phyloP scores from a whole-genome alignment of 140 eudicot species.

The Anethum foeniculum region DNA sequence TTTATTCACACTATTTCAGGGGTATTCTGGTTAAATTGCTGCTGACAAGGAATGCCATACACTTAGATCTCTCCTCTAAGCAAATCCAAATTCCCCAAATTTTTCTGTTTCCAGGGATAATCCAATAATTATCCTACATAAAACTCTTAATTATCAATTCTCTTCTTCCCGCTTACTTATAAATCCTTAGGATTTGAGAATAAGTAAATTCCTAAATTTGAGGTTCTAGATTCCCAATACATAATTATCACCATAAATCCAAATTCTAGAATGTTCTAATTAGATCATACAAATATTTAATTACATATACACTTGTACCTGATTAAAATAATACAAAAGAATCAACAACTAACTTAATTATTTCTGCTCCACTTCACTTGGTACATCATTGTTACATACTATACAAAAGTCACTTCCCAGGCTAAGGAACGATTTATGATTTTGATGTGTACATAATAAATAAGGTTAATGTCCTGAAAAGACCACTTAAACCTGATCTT shows the following conservation, averaged over 20 bases:
- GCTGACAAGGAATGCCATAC: neutral
- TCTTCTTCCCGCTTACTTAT: neutral
- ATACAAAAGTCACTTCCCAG: neutral
- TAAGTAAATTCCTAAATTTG: neutral
- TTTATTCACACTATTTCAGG: neutral
- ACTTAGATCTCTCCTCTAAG: neutral
- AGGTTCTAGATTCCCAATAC: neutral
- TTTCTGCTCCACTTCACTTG: neutral
- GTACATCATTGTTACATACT: neutral
- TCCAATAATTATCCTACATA: neutral
- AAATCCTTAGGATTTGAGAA: neutral
- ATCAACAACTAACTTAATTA: neutral
- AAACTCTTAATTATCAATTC: neutral
- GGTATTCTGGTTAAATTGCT: neutral
- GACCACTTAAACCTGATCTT: constrained; percentile 43
- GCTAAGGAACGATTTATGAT: neutral
- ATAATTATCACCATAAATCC: neutral
- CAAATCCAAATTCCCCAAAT: neutral
- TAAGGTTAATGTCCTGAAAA: neutral
- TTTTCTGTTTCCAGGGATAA: neutral
- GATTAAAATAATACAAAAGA: neutral
- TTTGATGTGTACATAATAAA: neutral
- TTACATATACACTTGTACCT: neutral
- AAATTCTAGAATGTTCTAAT: neutral
- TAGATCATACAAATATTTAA: neutral